A percentile compares a stretch with the other conserved stretches of the same genome.
phyloP scores from a whole-genome alignment of 2,329 filamentous ascomycete species.

The Epichloe elymi region DNA sequence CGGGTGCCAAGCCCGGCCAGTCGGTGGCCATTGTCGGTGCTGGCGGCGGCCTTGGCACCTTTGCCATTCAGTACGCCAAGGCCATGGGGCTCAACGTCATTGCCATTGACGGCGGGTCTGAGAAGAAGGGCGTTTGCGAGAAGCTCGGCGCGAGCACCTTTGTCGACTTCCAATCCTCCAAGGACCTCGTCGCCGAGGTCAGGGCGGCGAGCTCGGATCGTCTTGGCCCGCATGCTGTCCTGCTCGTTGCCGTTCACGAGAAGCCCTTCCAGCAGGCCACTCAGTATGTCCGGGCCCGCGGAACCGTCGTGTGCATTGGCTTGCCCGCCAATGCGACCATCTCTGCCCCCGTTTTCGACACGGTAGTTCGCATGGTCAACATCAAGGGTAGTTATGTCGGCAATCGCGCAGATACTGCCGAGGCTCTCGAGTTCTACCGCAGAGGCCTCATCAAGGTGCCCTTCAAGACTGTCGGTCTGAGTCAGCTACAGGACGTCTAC shows the following conservation, averaged over 20 bases:
- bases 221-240: constrained; percentile 73
- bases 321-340: constrained; percentile 70
- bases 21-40: constrained; percentile 76
- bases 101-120: constrained; percentile 70
- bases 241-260: constrained; percentile 77
- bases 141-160: constrained; percentile 59
- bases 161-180: constrained; percentile 66
- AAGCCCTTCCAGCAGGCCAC: constrained; percentile 93
- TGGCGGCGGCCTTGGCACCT: constrained; percentile 65
- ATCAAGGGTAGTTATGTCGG: constrained; percentile 93
- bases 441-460: constrained; percentile 76
- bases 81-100: constrained; percentile 77
- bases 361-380: constrained; percentile 76
- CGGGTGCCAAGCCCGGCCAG: constrained; percentile 59
- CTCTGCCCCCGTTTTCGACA: constrained; percentile 76
- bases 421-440: constrained; percentile 82
- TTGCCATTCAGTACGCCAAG: constrained; percentile 78
- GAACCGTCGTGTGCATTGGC: constrained; percentile 78
- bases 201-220: constrained; percentile 69
- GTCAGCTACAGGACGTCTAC: constrained; percentile 69
- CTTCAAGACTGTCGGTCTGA: constrained; percentile 72
- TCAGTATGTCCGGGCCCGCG: constrained; percentile 71
- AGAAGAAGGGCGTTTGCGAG: constrained; percentile 61
- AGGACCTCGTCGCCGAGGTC: constrained; percentile 73
- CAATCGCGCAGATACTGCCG: constrained; percentile 74